Conservation (phyloP, 2,329 filamentous ascomycete species). For the Talaromyces sp. region DNA sequence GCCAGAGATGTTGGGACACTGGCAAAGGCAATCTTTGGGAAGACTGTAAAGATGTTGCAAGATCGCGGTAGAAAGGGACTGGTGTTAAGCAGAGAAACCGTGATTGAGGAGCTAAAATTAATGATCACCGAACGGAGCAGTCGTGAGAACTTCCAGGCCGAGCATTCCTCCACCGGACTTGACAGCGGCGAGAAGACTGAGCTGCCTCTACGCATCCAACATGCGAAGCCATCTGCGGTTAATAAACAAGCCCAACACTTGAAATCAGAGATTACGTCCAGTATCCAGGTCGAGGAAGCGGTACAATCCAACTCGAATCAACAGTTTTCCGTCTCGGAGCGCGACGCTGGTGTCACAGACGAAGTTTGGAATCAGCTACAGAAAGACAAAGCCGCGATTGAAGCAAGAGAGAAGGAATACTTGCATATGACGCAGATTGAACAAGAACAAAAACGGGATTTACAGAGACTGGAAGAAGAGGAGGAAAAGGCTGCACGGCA, state of each 20-base stretch:
- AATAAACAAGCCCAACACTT: neutral
- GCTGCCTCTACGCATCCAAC: neutral
- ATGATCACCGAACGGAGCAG: constrained; percentile 9
- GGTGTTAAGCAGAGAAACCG: constrained; percentile 4
- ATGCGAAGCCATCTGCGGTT: neutral
- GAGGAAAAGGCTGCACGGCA: neutral
- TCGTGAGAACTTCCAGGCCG: neutral
- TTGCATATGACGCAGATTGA: neutral
- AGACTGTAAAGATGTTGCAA: constrained; percentile 13
- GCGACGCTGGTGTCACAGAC: constrained; percentile 20
- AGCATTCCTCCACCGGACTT: neutral
- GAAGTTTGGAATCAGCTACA: constrained; percentile 20
- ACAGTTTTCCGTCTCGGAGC: neutral
- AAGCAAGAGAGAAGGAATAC: neutral
- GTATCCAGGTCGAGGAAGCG: neutral
- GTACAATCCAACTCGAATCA: neutral
- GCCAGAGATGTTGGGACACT: constrained; percentile 57
- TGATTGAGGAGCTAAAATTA: constrained; percentile 11
- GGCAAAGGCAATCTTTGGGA: constrained; percentile 45
- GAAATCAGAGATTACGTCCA: neutral
- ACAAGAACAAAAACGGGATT: neutral
- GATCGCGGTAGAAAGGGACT: neutral
- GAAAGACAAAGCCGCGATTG: constrained; percentile 9
- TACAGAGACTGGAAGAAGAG: neutral
- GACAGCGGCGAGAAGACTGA: neutral